These are phyloP conservation scores for Tilletiopsis washingtonensis DNA, from an alignment of 1,284 basidiomycete genomes.

Conservation along the genomic window DNA sequence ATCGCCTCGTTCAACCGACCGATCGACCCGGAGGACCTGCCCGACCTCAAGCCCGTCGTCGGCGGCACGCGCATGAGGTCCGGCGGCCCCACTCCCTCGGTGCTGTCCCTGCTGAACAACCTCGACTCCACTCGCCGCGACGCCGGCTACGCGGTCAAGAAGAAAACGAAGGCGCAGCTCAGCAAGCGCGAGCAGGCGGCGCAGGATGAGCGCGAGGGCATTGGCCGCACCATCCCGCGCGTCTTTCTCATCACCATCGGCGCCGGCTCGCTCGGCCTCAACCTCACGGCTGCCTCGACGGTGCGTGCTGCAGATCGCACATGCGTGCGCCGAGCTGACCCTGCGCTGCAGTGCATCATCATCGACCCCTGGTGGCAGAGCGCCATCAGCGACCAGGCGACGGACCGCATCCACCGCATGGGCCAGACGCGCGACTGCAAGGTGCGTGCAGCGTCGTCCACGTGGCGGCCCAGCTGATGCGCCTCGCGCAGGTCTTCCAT, in stretches of 20 bases:
- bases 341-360: too few relatives aligned
- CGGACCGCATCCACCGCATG: constrained; percentile 62
- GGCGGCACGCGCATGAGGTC: not conserved
- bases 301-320: too few relatives aligned
- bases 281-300: constrained; percentile 78
- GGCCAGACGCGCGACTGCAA: constrained; percentile 15
- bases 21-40: not conserved
- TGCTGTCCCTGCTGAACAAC: not conserved
- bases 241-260: constrained; percentile 81
- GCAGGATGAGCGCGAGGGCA: not conserved
- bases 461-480: not conserved
- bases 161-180: constrained; percentile 14
- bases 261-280: constrained; percentile 64
- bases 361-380: constrained; percentile 72
- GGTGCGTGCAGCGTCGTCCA: too few relatives aligned
- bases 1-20: not conserved
- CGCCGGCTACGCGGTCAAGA: too few relatives aligned
- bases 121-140: not conserved
- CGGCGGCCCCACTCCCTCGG: too few relatives aligned
- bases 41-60: not conserved
- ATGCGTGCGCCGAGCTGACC: too few relatives aligned
- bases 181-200: constrained; percentile 15
- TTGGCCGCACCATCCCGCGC: constrained; percentile 54
- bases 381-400: constrained; percentile 77
- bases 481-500: not conserved